These are phyloP conservation scores for Candida loeiensis DNA, from an alignment of 805 yeast genomes.

Conservation along the genomic window DNA sequence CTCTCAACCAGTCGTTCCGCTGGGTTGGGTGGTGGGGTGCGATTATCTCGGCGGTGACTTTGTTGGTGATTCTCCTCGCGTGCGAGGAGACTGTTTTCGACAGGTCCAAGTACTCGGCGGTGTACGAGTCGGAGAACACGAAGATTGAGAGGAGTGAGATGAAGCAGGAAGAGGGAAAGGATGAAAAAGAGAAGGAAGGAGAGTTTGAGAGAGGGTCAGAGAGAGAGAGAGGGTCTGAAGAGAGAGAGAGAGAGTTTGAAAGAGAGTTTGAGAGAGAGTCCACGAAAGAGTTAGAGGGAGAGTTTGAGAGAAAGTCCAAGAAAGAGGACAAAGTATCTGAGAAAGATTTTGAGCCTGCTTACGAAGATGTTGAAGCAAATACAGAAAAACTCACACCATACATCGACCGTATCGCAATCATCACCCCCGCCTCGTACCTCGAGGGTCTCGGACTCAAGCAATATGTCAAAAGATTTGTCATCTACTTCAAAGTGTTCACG, in stretches of 20 bases:
- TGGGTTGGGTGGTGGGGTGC: conserved; percentile 52
- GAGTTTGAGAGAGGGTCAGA: no score
- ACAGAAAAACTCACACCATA: conserved; percentile 13
- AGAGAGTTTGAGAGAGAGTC: no score
- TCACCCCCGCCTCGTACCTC: conserved; percentile 34
- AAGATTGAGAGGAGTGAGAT: no score
- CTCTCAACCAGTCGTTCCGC: conserved; percentile 47
- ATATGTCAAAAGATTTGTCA: conserved; percentile 34
- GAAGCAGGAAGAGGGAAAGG: background rate
- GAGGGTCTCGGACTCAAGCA: conserved; percentile 39
- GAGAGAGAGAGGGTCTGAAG: no score
- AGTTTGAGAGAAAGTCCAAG: no score
- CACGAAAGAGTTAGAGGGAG: no score
- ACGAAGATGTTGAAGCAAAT: background rate
- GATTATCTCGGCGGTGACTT: conserved; percentile 42
- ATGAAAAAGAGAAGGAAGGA: background rate
- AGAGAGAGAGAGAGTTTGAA: no score
- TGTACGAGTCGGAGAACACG: conserved; percentile 10
- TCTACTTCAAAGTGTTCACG: conserved; percentile 31
- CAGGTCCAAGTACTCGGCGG: conserved; percentile 21
- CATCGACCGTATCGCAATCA: conserved; percentile 23
- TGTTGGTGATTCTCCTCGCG: conserved; percentile 38
- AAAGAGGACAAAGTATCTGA: background rate
- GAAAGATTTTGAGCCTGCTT: background rate
- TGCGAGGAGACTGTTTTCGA: conserved; percentile 57